These are phyloP conservation scores for Alternaria brassicicola DNA, from an alignment of 2,329 filamentous ascomycete species.

Conservation along the genomic window DNA sequence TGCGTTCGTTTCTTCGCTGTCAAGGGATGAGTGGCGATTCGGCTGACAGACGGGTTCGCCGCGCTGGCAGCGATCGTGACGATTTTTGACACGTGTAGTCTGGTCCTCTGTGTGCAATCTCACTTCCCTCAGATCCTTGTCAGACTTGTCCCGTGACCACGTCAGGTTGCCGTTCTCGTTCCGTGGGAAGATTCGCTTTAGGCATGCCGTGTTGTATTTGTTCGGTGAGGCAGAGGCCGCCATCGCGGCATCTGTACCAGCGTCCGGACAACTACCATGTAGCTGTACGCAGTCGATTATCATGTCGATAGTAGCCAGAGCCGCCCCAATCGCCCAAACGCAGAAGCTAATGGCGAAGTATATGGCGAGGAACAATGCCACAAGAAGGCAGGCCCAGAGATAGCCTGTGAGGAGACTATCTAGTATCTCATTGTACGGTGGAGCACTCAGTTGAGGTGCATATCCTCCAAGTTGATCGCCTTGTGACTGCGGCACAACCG, in stretches of 20 bases:
- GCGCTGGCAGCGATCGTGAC: not conserved
- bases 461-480: not conserved
- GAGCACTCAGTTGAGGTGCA: not conserved
- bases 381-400: slow-evolving; percentile 9
- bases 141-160: not conserved
- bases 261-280: not conserved
- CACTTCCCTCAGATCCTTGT: not conserved
- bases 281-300: not conserved
- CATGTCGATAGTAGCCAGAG: not conserved
- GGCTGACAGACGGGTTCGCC: not conserved
- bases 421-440: slow-evolving; percentile 1
- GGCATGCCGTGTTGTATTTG: not conserved
- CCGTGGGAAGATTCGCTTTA: accelerated
- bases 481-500: not conserved
- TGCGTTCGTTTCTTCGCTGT: not conserved
- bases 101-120: not conserved
- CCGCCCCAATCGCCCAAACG: not conserved
- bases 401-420: slow-evolving; percentile 12
- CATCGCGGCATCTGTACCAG: not conserved
- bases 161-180: not conserved
- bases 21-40: not conserved
- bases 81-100: not conserved
- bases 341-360: not conserved
- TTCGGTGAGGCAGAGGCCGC: not conserved
- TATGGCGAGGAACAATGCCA: slow-evolving; percentile 14